phyloP scores from a whole-genome alignment of 83 land plant genomes.

The Picea abies region DNA sequence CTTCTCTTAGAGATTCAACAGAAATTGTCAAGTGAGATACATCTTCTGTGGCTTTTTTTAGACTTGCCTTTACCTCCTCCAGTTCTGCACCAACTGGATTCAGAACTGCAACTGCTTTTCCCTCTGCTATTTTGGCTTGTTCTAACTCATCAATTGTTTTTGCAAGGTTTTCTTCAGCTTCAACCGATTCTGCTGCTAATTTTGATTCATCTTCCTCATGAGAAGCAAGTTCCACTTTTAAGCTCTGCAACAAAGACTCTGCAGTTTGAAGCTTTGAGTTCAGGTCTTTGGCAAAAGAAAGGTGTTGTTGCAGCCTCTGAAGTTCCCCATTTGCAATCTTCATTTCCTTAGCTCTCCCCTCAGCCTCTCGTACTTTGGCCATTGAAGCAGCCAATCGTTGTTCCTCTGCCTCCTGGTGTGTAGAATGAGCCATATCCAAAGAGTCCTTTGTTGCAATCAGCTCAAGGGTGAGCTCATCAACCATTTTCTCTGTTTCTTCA shows the following conservation, averaged over 20 bases:
- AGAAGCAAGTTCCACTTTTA: slow-evolving; percentile 64
- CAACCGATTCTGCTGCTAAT: slow-evolving; percentile 20
- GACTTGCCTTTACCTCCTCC: slow-evolving; percentile 56
- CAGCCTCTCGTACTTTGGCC: slow-evolving; percentile 47
- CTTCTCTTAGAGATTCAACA: slow-evolving; percentile 48
- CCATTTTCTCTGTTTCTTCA: slow-evolving; percentile 65
- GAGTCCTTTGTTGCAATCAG: slow-evolving; percentile 58
- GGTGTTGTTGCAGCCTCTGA: slow-evolving; percentile 46
- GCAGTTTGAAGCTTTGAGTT: slow-evolving; percentile 58
- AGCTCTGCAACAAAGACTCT: slow-evolving; percentile 39
- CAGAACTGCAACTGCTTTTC: slow-evolving; percentile 32
- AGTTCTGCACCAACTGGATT: slow-evolving; percentile 52
- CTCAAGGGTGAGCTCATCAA: slow-evolving; percentile 68
- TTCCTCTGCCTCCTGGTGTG: slow-evolving; percentile 69
- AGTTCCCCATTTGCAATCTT: slow-evolving; percentile 61
- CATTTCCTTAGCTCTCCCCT: slow-evolving; percentile 51
- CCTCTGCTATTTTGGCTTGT: slow-evolving; percentile 17
- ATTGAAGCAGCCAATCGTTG: slow-evolving; percentile 47
- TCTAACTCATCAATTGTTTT: slow-evolving; percentile 16
- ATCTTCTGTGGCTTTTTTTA: slow-evolving; percentile 51
- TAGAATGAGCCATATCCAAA: slow-evolving; percentile 58
- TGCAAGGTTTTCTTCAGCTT: slow-evolving; percentile 19
- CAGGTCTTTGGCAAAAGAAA: slow-evolving; percentile 44
- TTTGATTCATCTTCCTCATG: slow-evolving; percentile 51
- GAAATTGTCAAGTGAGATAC: slow-evolving; percentile 50